Base-by-base conservation (phyloP, 176 grass and related monocot species). In the Raddia distichophylla region DNA sequence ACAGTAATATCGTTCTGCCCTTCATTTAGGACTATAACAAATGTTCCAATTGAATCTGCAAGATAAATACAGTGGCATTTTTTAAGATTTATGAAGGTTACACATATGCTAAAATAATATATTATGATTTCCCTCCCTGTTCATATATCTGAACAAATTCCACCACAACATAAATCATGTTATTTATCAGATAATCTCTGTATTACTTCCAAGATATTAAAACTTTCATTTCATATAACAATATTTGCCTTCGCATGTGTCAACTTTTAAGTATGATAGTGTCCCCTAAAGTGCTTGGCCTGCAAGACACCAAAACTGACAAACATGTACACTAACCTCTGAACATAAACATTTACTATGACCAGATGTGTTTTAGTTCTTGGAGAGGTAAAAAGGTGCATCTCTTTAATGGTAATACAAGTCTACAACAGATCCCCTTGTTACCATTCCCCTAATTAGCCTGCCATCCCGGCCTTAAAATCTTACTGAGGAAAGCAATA, bases 11-110 rank as follows among this genome's bases (percentile, higher is more conserved):
- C 58, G 76, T 86, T 81, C 70, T 90, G 60, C 7, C 82, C 85
- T 46, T 75, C 67, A 84, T 94, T 94, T 67, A 45, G 27, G 60
- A 94, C 75, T 84, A 94, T 1, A 79, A 94, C 43, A 73, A 54
- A 82, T 60, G 89, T 20, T 57, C 69, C 57, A 72, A 40, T 82
- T 22, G 73, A 78, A 92, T 57, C 91, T 97, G 91, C 75, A 10
- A 82, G 35, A 84, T 49, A 79, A 74, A 83, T 7, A 73, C 63
- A 75, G 70, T 27, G 2, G 50, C 16, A 19, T 69, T 77, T 50
- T 50, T 71, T 49, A 84, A 80, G 17, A 46, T 78, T 20, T 5
- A 60, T 44, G 10, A 64, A 73, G 45, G 10, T 63, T 52, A 74
- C 46, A 47, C 5, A 60, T 16, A 77, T 58, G 22, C 46, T 67